phyloP scores from a whole-genome alignment of 2,329 filamentous ascomycete genomes.

The Pestalotiopsis sp. region DNA sequence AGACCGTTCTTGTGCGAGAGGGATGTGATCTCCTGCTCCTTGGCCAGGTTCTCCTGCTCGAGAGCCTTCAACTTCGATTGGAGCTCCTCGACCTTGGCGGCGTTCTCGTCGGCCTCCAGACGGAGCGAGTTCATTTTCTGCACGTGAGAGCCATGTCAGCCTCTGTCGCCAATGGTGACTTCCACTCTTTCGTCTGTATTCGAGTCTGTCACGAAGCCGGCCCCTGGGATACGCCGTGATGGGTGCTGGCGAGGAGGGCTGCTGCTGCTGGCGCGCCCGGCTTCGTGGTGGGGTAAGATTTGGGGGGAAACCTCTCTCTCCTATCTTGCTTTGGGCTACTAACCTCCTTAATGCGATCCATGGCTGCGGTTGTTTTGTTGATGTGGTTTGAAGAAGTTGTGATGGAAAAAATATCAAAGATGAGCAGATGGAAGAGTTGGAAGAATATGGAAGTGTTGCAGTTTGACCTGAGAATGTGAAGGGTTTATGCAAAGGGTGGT shows the following conservation, averaged over 20 bases:
- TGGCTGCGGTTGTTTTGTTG: slow-evolving; percentile 44
- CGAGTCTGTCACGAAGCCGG: not conserved
- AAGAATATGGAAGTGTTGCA: slow-evolving; percentile 3
- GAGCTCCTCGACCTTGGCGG: slow-evolving; percentile 83
- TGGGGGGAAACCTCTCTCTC: slow-evolving; percentile 19
- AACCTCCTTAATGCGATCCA: slow-evolving; percentile 92
- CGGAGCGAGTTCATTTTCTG: slow-evolving; percentile 97
- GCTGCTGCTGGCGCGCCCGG: slow-evolving; percentile 18
- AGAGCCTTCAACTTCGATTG: slow-evolving; percentile 84
- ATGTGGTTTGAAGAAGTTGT: slow-evolving; percentile 1
- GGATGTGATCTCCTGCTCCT: slow-evolving; percentile 98
- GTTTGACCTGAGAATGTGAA: slow-evolving; percentile 6
- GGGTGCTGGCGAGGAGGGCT: not conserved
- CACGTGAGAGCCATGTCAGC: slow-evolving; percentile 14
- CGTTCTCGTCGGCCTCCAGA: slow-evolving; percentile 86
- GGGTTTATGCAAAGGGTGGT: slow-evolving; percentile 8
- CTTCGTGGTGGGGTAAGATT: slow-evolving; percentile 34
- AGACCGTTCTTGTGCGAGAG: slow-evolving; percentile 93
- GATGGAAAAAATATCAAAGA: slow-evolving; percentile 22
- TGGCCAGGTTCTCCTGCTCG: slow-evolving; percentile 92
- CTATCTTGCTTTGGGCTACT: slow-evolving; percentile 38
- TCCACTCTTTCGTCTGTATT: not conserved
- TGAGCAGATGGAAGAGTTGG: not conserved
- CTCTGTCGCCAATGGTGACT: not conserved
- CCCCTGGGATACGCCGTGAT: not conserved